A percentile compares a stretch with the other conserved stretches of the same genome.
Evolutionary conservation across 352 stramenopile species (phyloP).

Genomic region (Pythium pyrilobum): DNA sequence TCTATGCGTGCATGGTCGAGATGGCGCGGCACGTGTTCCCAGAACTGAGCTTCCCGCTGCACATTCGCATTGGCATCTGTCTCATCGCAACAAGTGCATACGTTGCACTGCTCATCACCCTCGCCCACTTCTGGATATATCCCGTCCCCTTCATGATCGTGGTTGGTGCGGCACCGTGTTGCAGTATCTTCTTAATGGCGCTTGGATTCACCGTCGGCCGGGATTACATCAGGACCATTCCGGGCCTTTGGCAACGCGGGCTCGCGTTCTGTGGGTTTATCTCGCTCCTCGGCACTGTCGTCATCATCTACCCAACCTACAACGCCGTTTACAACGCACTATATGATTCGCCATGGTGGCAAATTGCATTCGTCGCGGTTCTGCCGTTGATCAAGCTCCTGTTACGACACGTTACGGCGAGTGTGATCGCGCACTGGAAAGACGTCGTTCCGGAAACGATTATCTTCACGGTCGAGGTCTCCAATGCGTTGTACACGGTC

Average conservation of each 20-base stretch:
- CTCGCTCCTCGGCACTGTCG: neutral
- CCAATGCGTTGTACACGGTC: slow-evolving; percentile 24
- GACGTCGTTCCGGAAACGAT: slow-evolving; percentile 23
- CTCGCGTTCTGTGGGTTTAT: neutral
- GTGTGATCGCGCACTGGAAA: slow-evolving; percentile 11
- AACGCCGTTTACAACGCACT: slow-evolving; percentile 7
- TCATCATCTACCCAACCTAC: slow-evolving; percentile 11
- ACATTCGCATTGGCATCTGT: neutral
- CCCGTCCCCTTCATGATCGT: slow-evolving; percentile 9
- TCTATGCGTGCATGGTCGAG: neutral
- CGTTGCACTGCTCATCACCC: neutral
- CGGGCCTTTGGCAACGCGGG: neutral
- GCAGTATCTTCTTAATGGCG: slow-evolving; percentile 1
- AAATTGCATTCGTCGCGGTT: neutral
- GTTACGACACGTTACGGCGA: slow-evolving; percentile 24
- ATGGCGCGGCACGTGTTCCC: neutral
- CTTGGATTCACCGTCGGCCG: neutral
- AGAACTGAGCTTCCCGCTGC: neutral
- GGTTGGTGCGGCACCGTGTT: slow-evolving; percentile 11
- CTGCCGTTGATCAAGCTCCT: slow-evolving; percentile 16
- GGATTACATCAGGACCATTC: neutral
- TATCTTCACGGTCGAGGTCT: slow-evolving; percentile 33
- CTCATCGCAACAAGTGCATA: neutral
- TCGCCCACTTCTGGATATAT: neutral
- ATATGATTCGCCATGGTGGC: neutral